Evolutionary conservation across 352 stramenopile species (phyloP), one percentile per base, ranked within the genome.

Genomic region (Phytophthora brassicae): DNA sequence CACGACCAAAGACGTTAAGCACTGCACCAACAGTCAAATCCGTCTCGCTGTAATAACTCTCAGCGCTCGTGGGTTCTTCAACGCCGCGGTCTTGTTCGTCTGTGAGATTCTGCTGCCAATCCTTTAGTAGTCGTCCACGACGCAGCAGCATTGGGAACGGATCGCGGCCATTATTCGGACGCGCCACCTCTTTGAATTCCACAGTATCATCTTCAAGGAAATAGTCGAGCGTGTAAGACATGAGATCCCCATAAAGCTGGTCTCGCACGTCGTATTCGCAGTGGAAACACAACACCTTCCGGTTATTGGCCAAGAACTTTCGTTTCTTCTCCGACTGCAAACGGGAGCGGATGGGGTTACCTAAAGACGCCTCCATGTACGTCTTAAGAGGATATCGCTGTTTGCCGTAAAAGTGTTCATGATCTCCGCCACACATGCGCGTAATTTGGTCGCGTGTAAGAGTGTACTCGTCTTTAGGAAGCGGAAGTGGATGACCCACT

Each of bases 131-230:
- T 8, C 77, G 78, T 19, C 49, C 68, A 45, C 86, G 83, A 26
- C 76, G 82, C 23, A 95, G 71, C 24, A 95, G 70, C 29, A 88
- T 55, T n/a, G 81, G 79, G 68, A 93, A 95, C 67, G 72, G 80
- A 43, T 95, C 86, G 24, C 85, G 72, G 1, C 88, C 89, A 20
- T 88, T 94, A 58, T 97, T 97, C 12, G 72, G 66, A 35, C 75
- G 75, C n/a, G 75, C 67, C 5, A 90, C 71, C 64, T 97, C 89
- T 39, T 90, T 90, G 68, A 97, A 89, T 66, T 97, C 86, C 55
- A 97, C 75, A 51, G 86, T 95, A 64, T 95, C 85, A 54, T 97
- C 90, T 63, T 89, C 84, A 13, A 97, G 67, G 60, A 94, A 97
- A 59, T 89, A 96, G 60, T 89, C 77, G 38, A 97, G 71, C 6